A percentile compares a stretch with the other conserved stretches of the same genome.
These are phyloP conservation scores for Didymella glomerata DNA, from an alignment of 2,329 filamentous ascomycete species.

Conservation along the genomic window DNA sequence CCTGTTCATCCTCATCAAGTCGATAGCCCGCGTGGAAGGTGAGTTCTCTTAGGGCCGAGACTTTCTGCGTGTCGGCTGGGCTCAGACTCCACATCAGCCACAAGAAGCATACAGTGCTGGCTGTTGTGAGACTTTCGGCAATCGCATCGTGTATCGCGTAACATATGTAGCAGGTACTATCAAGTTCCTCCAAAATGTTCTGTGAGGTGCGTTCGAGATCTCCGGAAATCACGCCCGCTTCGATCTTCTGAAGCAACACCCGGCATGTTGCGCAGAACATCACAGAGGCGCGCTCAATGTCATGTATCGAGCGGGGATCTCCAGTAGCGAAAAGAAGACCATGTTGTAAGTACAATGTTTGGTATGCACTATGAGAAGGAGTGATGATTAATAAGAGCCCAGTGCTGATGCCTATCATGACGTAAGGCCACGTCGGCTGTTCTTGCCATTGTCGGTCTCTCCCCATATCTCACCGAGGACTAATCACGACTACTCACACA, in stretches of 20 bases:
- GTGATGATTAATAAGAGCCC: not conserved
- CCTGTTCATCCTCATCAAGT: not conserved
- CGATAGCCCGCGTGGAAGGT: not conserved
- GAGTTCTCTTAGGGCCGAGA: not conserved
- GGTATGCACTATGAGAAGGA: not conserved
- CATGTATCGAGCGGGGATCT: too few relatives aligned
- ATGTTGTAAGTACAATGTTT: too few relatives aligned
- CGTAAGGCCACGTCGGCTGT: not conserved
- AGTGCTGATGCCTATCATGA: not conserved
- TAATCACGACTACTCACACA: not conserved
- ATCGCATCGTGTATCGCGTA: not conserved
- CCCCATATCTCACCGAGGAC: not conserved
- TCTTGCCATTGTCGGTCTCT: not conserved
- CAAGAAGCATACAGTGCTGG: not conserved
- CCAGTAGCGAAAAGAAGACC: too few relatives aligned
- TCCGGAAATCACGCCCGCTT: not conserved
- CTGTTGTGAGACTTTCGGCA: not conserved
- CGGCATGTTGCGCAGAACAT: not conserved
- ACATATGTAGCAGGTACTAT: not conserved
- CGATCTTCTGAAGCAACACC: not conserved
- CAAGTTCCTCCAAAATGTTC: not conserved
- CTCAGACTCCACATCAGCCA: not conserved
- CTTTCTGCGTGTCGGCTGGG: not conserved
- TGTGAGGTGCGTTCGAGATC: not conserved
- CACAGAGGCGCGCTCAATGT: not conserved